Evolutionary conservation across 371 early-diverging fungal genomes (phyloP).

Genomic region (Actinomucor elegans): DNA sequence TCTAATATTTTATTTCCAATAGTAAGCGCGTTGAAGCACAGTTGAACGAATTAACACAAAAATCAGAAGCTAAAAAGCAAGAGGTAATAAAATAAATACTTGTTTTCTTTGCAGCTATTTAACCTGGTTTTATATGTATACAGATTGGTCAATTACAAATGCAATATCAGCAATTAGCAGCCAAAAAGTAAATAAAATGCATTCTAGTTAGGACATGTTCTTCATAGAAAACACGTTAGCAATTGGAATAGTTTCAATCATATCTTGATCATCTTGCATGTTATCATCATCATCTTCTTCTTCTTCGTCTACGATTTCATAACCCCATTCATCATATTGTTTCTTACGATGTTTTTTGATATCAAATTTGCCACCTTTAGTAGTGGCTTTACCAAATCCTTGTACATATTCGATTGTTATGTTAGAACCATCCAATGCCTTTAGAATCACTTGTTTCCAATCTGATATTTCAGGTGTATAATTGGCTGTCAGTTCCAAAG

Average conservation of each 20-base stretch:
- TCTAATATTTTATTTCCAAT: too few species aligned
- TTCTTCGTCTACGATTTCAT: background rate
- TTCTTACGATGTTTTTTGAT: slow-evolving; percentile 12
- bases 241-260: slow-evolving; percentile 1
- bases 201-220: slow-evolving; percentile 2
- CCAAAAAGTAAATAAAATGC: slow-evolving; percentile 11
- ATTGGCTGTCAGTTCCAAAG: slow-evolving; percentile 18
- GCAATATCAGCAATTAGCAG: slow-evolving; percentile 31
- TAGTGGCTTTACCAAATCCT: slow-evolving; percentile 15
- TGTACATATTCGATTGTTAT: slow-evolving; percentile 7
- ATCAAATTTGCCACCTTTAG: slow-evolving; percentile 32
- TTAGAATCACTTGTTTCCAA: slow-evolving; percentile 24
- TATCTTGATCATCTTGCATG: background rate
- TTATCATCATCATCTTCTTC: slow-evolving; percentile 2
- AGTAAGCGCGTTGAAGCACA: slow-evolving; percentile 84
- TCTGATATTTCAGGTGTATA: slow-evolving; percentile 33
- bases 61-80: slow-evolving; percentile 76
- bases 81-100: slow-evolving; percentile 52
- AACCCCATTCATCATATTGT: slow-evolving; percentile 3
- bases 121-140: too few species aligned
- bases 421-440: background rate
- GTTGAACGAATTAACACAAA: slow-evolving; percentile 73
- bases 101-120: slow-evolving; percentile 12
- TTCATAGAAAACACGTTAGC: slow-evolving; percentile 9
- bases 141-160: slow-evolving; percentile 34